Base-by-base conservation (phyloP, 2,329 filamentous ascomycete genomes). In the Decorospora gaudefroyi region DNA sequence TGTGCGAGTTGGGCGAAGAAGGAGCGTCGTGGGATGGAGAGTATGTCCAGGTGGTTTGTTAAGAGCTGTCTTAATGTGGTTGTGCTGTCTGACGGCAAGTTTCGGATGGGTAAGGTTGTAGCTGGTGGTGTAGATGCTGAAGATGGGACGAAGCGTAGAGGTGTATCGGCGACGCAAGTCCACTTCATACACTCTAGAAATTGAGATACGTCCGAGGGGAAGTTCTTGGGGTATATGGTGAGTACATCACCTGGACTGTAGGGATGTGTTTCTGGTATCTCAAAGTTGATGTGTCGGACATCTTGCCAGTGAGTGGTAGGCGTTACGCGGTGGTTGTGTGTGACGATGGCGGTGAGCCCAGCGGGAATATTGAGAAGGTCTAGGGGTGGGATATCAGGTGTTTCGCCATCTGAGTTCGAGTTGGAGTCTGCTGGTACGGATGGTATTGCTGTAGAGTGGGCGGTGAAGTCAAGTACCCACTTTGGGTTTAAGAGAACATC, bases 221-320 rank as follows among this genome's bases (percentile, higher is more conserved):
- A 91, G 69, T 96, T 97, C 65, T 92, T 92, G 4, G 93, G 92
- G 47, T 86, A 90, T 12, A 99, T 81, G 4, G 85, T 84, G 5
- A 95, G 74, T 16, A 88, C 86, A 58, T 95, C 88, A 4, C 92
- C 91, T 0, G 93, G 90, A 0, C 64, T 65, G 60, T 85, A 86
- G 31, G 68, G 74, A 65, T 72, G 68, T 2, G 62, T 54, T 31
- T 61, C 65, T 3, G 71, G 58, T 9, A 76, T 70, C 8, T 66
- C 76, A 10, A 97, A 76, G 1, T 76, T 78, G n/a, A 96, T 71
- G 38, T 88, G 81, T 0, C 93, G 87, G 30, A 97, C 92, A 72
- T 99, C 93, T 74, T 99, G 93, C 85, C 90, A 96, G 72, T 99
- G 93, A 1, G 76, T 74, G 1, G 68, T 34, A 0, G 91, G 84